Conservation (phyloP, 164 flowering plant species). For the Macadamia integrifolia region DNA sequence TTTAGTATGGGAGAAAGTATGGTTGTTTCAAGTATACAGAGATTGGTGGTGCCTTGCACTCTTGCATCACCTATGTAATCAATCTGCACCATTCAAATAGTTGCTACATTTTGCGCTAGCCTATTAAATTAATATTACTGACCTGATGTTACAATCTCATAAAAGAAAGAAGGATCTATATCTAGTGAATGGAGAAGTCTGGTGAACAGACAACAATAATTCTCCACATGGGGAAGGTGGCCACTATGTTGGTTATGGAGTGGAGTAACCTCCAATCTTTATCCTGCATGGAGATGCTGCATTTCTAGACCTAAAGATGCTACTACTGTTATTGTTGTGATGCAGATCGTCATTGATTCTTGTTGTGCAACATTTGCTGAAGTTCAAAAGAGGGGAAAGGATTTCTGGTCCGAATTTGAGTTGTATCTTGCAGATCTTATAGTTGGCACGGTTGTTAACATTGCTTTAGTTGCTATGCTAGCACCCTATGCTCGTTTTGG, state of each 20-base stretch:
- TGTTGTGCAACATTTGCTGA: constrained; percentile 98
- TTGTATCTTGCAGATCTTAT: constrained; percentile 80
- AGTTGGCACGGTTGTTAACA: constrained; percentile 74
- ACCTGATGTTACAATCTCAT: too few species aligned
- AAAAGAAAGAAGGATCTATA: too few species aligned
- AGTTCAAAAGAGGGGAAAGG: constrained; percentile 89
- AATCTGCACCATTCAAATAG: too few species aligned
- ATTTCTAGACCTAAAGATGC: neutral
- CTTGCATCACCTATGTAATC: neutral
- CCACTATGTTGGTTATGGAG: too few species aligned
- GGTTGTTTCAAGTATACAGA: neutral
- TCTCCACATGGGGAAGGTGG: too few species aligned
- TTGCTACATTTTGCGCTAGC: neutral
- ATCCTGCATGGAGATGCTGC: neutral
- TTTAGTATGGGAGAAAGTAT: neutral
- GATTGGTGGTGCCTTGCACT: neutral
- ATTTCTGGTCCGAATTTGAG: constrained; percentile 97
- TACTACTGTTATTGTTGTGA: neutral
- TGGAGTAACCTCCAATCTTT: too few species aligned
- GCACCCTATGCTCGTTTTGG: constrained; percentile 94
- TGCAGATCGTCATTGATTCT: constrained; percentile 89
- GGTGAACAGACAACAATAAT: too few species aligned
- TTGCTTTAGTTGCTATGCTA: constrained; percentile 87
- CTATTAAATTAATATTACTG: neutral
- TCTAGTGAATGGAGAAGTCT: too few species aligned